phyloP scores from a whole-genome alignment of 1,284 basidiomycete species.

The Neotropicomus parvogracilis region DNA sequence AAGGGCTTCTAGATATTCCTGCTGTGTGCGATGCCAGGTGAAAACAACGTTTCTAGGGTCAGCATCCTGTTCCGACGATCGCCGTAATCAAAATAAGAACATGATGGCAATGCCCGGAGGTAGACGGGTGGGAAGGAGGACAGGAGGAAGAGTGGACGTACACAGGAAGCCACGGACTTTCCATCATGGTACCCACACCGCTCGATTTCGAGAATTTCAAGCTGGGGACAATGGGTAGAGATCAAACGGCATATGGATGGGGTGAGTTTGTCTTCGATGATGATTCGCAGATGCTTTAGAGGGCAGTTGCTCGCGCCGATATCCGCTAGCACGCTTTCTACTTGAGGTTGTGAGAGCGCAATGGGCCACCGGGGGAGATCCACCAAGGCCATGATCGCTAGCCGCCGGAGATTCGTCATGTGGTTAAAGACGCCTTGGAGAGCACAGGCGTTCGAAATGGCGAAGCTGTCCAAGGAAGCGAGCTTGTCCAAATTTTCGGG shows the following conservation, averaged over 20 bases:
- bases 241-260: slow-evolving; percentile 29
- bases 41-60: slow-evolving; percentile 32
- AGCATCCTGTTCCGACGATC: slow-evolving; percentile 28
- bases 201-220: slow-evolving; percentile 32
- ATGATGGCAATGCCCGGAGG: slow-evolving; percentile 9
- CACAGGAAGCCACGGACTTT: slow-evolving; percentile 34
- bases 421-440: slow-evolving; percentile 29
- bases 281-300: slow-evolving; percentile 31
- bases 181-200: slow-evolving; percentile 35
- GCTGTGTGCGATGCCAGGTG: slow-evolving; percentile 28
- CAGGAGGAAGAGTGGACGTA: slow-evolving; percentile 27
- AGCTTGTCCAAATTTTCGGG: slow-evolving; percentile 26
- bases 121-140: slow-evolving; percentile 14
- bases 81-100: slow-evolving; percentile 21
- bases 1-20: slow-evolving; percentile 34
- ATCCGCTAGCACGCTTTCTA: slow-evolving; percentile 29
- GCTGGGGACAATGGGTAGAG: slow-evolving; percentile 28
- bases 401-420: slow-evolving; percentile 28
- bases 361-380: slow-evolving; percentile 34
- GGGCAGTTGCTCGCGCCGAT: slow-evolving; percentile 32
- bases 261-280: slow-evolving; percentile 33
- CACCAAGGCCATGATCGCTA: slow-evolving; percentile 33
- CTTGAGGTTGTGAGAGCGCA: slow-evolving; percentile 30
- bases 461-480: slow-evolving; percentile 34
- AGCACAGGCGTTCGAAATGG: slow-evolving; percentile 33